Base-by-base conservation (phyloP, 768 basidiomycete genomes). In the Gelatoporia subvermispora region DNA sequence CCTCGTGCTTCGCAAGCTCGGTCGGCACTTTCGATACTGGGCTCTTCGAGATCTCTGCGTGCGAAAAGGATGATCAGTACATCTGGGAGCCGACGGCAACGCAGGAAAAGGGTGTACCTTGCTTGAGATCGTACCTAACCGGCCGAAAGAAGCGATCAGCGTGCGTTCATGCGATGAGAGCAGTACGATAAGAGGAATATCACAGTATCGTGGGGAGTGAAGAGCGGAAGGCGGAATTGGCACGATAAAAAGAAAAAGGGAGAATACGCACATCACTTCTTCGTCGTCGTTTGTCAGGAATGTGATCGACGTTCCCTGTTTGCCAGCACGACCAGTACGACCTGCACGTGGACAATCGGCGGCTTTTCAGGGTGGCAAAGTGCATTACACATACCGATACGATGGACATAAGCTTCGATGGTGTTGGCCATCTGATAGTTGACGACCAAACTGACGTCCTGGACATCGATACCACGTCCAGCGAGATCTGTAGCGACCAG, bases 391-490 rank as follows among this genome's bases (percentile, higher is more conserved):
- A 46, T 61, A 90, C 95, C 96, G 60, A 99, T 97, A 66, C 95
- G 87, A 69, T 98, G 95, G 40, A 98, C 92, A 62, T 96, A 97
- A 35, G 87, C 92, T 68, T 99, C 96, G 68, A 99, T 98, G 18
- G 88, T 91, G 58, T 79, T 82, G 4, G 93, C 82, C 95, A 98
- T 98, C 71, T 96, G 92, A 77, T 84, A 99, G 68, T 98, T 98
- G 75, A 98, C 84, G 53, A 98, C 95, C 43, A 96, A 74, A 51
- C 84, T 88, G 51, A 98, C 96, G 64, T 98, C 93, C 52, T 92
- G 90, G 11, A 99, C 95, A 68, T 99, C 96, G 66, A 98, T 98
- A 77, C 96, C 96, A 60, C 96, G 89, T 39, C 96, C 96, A 36
- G 96, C 96, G 38, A 99, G 75, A 67, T 99, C 96, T 4, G 96